Evolutionary conservation across 2,329 filamentous ascomycete genomes (phyloP).

Genomic region (Fusarium nanum): DNA sequence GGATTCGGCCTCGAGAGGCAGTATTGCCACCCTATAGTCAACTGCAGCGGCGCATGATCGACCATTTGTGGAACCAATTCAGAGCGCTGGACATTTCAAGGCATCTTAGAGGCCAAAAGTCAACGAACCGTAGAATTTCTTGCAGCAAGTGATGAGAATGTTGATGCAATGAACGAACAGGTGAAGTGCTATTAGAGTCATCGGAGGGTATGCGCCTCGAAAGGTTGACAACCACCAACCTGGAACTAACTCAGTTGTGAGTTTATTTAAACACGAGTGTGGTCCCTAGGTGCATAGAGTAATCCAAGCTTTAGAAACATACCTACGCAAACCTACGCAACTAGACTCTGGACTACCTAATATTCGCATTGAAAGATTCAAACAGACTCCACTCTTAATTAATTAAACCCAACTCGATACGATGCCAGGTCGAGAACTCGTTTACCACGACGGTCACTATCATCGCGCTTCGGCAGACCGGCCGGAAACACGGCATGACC

Average conservation of each 20-base stretch:
- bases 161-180: constrained; percentile 8
- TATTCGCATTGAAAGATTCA: constrained; percentile 1
- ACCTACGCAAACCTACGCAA: background rate
- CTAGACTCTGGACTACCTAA: background rate
- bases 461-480: constrained; percentile 30
- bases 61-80: constrained; percentile 25
- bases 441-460: constrained; percentile 51
- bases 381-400: constrained; percentile 5
- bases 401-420: constrained; percentile 18
- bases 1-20: constrained; percentile 2
- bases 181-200: constrained; percentile 28
- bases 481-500: constrained; percentile 23
- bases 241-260: background rate
- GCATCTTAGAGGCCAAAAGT: constrained; percentile 21
- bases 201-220: constrained; percentile 10
- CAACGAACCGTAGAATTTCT: constrained; percentile 7
- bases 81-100: constrained; percentile 11
- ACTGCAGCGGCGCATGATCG: constrained; percentile 41
- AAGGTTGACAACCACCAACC: constrained; percentile 16
- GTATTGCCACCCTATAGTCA: constrained; percentile 37
- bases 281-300: background rate
- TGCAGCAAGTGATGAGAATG: constrained; percentile 17
- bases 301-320: background rate
- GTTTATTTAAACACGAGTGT: constrained; percentile 24
- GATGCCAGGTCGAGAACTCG: constrained; percentile 42